Evolutionary conservation across 306 rosid genomes (phyloP).

Genomic region (Pyrus betulifolia): DNA sequence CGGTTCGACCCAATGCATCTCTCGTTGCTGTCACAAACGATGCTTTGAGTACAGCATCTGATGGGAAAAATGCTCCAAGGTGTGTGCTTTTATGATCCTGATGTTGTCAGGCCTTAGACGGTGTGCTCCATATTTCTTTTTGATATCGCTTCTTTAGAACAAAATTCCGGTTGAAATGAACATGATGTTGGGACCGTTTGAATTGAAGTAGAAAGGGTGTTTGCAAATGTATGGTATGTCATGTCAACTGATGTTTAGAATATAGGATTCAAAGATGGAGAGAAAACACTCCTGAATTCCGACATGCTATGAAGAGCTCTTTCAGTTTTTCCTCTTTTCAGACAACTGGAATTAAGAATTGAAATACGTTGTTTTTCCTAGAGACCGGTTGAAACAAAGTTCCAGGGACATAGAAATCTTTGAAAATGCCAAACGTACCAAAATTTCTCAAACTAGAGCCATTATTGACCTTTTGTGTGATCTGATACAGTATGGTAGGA

Average conservation of each 20-base stretch:
- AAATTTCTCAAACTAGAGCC: not conserved
- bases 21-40: slow-evolving; percentile 15
- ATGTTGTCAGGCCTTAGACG: not conserved
- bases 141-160: not conserved
- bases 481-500: not conserved
- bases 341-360: not conserved
- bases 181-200: not conserved
- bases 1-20: slow-evolving; percentile 1
- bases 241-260: not conserved
- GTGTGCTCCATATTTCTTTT: not conserved
- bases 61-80: slow-evolving; percentile 47
- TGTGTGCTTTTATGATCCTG: slow-evolving; percentile 8
- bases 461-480: not conserved
- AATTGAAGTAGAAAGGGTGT: not conserved
- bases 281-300: not conserved
- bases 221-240: not conserved
- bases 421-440: not conserved
- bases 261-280: not conserved
- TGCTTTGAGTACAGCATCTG: slow-evolving; percentile 30
- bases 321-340: not conserved
- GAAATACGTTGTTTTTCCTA: not conserved
- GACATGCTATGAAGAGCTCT: not conserved
- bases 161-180: not conserved
- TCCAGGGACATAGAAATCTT: not conserved
- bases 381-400: not conserved